A percentile compares a stretch with the other conserved stretches of the same genome.
Evolutionary conservation across 2,329 filamentous ascomycete genomes (phyloP).

Genomic region (Colletotrichum coccodes): DNA sequence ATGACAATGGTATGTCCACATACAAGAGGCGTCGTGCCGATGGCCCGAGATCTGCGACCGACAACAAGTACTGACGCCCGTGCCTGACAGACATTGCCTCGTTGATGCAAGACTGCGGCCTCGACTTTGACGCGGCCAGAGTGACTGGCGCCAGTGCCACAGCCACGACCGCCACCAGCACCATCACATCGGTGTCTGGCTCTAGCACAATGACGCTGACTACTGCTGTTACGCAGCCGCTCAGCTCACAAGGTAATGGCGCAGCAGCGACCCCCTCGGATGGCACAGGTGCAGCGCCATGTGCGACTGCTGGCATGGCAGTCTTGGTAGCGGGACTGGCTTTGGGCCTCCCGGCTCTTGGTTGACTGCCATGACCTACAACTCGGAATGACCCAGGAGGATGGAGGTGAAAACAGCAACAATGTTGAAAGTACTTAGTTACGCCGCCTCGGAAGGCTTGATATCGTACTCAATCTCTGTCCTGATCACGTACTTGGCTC

Average conservation of each 20-base stretch:
- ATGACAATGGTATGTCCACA: background rate
- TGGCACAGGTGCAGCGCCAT: background rate
- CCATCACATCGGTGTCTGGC: background rate
- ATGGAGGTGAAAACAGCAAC: background rate
- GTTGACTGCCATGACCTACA: background rate
- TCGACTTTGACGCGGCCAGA: background rate
- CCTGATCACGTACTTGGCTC: slow-evolving; percentile 75
- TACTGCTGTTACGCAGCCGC: background rate
- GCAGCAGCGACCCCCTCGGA: background rate
- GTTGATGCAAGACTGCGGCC: background rate
- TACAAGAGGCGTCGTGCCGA: background rate
- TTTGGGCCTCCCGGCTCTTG: background rate
- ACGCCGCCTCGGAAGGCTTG: slow-evolving; percentile 41
- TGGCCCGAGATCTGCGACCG: too few species aligned
- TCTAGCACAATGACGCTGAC: background rate
- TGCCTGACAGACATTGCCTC: background rate
- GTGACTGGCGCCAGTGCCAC: background rate
- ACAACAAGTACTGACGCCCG: background rate
- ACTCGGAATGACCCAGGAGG: background rate
- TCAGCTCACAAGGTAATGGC: too few species aligned
- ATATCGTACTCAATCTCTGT: slow-evolving; percentile 79
- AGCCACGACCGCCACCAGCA: background rate
- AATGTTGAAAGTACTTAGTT: background rate
- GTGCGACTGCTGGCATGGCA: background rate
- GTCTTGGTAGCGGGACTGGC: background rate